Base-by-base conservation (phyloP, 2,329 filamentous ascomycete genomes). In the Chrysoporthe austroafricana region DNA sequence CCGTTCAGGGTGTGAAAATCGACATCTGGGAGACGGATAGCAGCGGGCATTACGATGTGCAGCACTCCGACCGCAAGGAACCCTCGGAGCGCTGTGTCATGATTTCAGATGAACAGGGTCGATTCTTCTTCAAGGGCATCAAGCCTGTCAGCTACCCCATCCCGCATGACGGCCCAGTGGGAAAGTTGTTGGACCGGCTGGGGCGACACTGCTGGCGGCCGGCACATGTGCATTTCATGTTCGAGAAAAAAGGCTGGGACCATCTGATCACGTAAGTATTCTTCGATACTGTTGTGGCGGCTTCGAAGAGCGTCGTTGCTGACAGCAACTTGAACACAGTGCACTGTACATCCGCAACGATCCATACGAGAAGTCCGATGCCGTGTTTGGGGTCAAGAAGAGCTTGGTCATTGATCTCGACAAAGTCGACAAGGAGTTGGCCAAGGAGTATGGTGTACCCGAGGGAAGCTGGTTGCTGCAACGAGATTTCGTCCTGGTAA, bases 21-120 rank as follows among this genome's bases (percentile, higher is more conserved):
- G 92, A 96, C 77, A 90, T 96, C 71, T 96, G 92, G 92, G 92
- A 95, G 80, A 93, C 92, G 9, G 92, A 95, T 76, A 89, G 86
- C 68, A 87, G 87, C n/a, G 92, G 92, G 11, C 88, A 90, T 74
- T 96, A 96, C 76, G 92, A 96, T 75, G 91, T 95, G 69, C 92
- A 96, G 78, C 89, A 93, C 76, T 81, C 86, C 0, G 86, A 87
- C 54, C 82, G 89, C 57, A 78, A 84, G 44, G 85, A 82, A 1
- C 90, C 91, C 0, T 91, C 93, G 79, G 91, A 92, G 60, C 83
- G 92, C 54, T 91, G 90, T 66, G 84, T 95, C 67, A 79, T 80
- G 77, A 60, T 76, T 54, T 91, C 85, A 69, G 92, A 95, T 72
- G 82, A 84, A 0, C 82, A 93, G 46, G 95, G 94, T 0, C 75